Evolutionary conservation across 2,329 filamentous ascomycete species (phyloP), one percentile per base, ranked within the genome.

Genomic region (Trichoderma aggressivum): DNA sequence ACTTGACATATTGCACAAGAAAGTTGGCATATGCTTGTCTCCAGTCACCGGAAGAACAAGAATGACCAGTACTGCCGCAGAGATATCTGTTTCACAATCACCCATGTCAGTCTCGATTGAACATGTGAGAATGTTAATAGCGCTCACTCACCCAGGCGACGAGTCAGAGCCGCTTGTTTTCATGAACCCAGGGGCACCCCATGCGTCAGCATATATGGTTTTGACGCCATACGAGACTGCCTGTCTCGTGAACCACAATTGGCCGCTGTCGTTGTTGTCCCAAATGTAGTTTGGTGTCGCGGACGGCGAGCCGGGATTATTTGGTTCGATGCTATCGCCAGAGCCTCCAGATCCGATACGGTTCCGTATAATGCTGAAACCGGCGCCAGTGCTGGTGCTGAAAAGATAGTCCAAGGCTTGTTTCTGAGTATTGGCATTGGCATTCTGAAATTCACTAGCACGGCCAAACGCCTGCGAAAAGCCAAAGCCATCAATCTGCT

Each of bases 1-100:
- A 67, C n/a, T 59, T 58, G 64, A 67, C 34, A 32, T 67, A 67
- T 18, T 67, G 64, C 18, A 67, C 64, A 32, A 67, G 64, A 21
- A 67, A 67, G 26, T 67, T 67, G 21, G 64, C 64, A 8, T 67
- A 67, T 7, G 64, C 64, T 24, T 67, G 64, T 32, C 64, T 67
- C 64, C 64, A 67, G 53, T 67, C 64, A 5, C 64, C 64, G 1
- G 64, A 67, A 30, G 64, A 67, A 39, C 64, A 67, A 7, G 64
- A 32, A 50, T 67, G 64, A 5, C 64, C 53, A 6, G 64, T 67
- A 7, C 4, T 67, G 10, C 64, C 64, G 18, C 64, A 67, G 16
- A 67, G 64, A 26, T 59, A 67, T 6, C 64, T 67, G 18, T 16
- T 7, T 30, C 12, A 6, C 1, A 24, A 18, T 32, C 2, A 7